phyloP scores from a whole-genome alignment of 768 basidiomycete genomes.

The Dioszegia aurantiaca region DNA sequence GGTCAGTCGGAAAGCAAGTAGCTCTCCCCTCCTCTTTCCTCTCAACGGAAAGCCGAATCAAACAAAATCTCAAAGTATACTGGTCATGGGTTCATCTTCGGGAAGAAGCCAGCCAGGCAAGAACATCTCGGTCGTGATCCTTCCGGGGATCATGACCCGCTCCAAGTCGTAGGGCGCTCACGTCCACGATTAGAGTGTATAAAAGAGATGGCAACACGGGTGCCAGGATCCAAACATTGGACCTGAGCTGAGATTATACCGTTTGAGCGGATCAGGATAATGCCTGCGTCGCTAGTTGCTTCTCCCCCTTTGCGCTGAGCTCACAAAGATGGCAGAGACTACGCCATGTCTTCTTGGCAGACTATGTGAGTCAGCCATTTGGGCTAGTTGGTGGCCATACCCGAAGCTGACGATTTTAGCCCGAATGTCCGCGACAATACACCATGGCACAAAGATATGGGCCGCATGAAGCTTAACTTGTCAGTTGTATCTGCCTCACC shows the following conservation, averaged over 20 bases:
- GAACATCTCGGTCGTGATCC: neutral
- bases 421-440: conserved; percentile 50
- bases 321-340: conserved; percentile 24
- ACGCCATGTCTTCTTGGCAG: conserved; percentile 32
- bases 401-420: conserved; percentile 27
- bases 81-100: neutral
- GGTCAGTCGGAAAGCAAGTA: conserved; percentile 10
- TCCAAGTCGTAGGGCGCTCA: too few species aligned
- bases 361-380: conserved; percentile 27
- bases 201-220: conserved; percentile 17
- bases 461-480: conserved; percentile 53
- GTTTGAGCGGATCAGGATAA: conserved; percentile 54
- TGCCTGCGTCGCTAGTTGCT: conserved; percentile 53
- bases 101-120: neutral
- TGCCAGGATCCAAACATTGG: neutral
- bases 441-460: conserved; percentile 51
- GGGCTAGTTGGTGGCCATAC: neutral
- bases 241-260: conserved; percentile 53
- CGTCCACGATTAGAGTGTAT: neutral
- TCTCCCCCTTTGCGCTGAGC: conserved; percentile 27
- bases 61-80: neutral
- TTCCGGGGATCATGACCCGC: neutral
- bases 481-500: conserved; percentile 22
- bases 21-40: neutral
- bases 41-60: neutral